phyloP scores from a whole-genome alignment of 169 alveolate genomes.

The Cryptosporidium ryanae region DNA sequence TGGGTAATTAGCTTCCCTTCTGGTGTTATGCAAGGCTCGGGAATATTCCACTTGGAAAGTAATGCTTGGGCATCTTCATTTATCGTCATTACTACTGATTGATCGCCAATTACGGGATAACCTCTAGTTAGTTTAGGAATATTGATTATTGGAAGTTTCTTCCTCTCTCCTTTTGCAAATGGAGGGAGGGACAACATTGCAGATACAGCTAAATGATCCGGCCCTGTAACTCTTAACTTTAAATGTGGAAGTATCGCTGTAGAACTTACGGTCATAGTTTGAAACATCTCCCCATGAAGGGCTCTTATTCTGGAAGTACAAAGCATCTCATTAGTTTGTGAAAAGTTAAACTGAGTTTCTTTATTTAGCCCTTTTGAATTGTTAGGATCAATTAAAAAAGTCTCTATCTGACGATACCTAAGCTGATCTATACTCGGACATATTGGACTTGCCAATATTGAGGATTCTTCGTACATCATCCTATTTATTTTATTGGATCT shows the following conservation, averaged over 20 bases:
- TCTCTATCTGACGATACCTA: conserved; percentile 51
- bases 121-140: conserved; percentile 63
- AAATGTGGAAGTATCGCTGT: conserved; percentile 65
- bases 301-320: conserved; percentile 58
- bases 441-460: conserved; percentile 60
- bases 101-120: conserved; percentile 68
- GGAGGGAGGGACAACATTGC: conserved; percentile 70
- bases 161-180: conserved; percentile 33
- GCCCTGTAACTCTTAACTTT: conserved; percentile 53
- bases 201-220: conserved; percentile 62
- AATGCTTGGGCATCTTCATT: conserved; percentile 55
- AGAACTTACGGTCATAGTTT: conserved; percentile 56
- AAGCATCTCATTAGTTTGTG: conserved; percentile 31
- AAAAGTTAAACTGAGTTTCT: not conserved
- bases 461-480: conserved; percentile 69
- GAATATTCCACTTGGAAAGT: conserved; percentile 53
- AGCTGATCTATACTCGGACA: conserved; percentile 69
- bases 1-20: conserved; percentile 52
- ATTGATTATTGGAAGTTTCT: conserved; percentile 34
- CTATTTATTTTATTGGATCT: conserved; percentile 22
- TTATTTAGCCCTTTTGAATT: conserved; percentile 23
- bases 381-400: conserved; percentile 48
- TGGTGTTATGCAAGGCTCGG: conserved; percentile 69
- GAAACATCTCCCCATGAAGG: conserved; percentile 57
- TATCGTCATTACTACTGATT: conserved; percentile 47